Conservation (phyloP, 129 eudicot genomes). For the Gnaphalium uliginosum region DNA sequence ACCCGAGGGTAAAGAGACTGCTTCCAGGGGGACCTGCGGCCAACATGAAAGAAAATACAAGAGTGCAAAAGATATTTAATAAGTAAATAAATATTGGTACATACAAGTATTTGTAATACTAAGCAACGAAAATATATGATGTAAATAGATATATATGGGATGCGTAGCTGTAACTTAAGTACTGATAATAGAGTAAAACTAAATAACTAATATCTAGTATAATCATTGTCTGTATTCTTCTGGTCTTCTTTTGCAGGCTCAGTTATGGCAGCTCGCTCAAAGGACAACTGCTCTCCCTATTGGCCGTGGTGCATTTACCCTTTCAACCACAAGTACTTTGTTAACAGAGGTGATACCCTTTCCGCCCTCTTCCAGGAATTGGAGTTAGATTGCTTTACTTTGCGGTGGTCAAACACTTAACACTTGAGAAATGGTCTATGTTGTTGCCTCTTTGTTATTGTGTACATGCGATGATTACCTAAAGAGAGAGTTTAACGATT, state of each 20-base stretch:
- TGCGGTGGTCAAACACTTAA: background rate
- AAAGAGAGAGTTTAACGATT: constrained; percentile 16
- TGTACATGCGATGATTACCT: constrained; percentile 15
- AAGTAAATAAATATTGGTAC: too few species aligned
- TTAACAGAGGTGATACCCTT: constrained; percentile 71
- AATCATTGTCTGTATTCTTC: constrained; percentile 22
- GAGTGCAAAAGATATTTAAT: too few species aligned
- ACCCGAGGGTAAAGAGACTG: too few species aligned
- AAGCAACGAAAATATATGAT: too few species aligned
- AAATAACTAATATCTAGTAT: background rate
- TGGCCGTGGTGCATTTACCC: constrained; percentile 99
- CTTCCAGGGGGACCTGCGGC: too few species aligned
- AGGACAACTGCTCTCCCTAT: constrained; percentile 95
- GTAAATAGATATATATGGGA: too few species aligned
- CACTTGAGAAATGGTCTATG: constrained; percentile 23
- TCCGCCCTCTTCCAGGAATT: background rate
- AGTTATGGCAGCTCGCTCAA: constrained; percentile 98
- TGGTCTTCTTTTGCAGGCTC: constrained; percentile 55
- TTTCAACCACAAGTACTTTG: constrained; percentile 86
- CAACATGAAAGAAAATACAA: too few species aligned
- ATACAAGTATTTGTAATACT: too few species aligned
- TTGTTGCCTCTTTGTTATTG: constrained; percentile 1
- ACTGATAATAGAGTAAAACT: background rate
- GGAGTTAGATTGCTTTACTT: constrained; percentile 22
- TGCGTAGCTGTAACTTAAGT: too few species aligned